Percentiles rank a stretch among this genome's conserved stretches.
Conservation (phyloP, 2,329 filamentous ascomycete genomes). For the Claviceps purpurea region DNA sequence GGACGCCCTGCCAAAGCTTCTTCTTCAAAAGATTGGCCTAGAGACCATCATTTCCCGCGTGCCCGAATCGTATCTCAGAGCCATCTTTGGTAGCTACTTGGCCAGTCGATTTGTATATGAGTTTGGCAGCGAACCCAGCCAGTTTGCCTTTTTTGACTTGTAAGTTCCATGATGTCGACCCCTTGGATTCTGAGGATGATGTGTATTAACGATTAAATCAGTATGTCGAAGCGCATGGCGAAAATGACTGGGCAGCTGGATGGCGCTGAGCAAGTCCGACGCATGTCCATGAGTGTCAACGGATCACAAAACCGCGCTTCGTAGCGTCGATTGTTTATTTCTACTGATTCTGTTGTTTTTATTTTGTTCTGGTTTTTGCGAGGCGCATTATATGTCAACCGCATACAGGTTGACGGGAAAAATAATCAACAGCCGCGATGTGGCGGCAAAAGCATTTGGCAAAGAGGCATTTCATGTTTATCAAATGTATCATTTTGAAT, state of each 20-base stretch:
- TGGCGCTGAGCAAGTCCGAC: slow-evolving; percentile 16
- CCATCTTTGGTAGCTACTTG: slow-evolving; percentile 92
- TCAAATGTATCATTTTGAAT: too few relatives aligned
- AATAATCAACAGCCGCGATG: background rate
- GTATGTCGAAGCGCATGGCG: slow-evolving; percentile 54
- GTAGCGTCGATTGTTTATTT: background rate
- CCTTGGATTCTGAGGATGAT: background rate
- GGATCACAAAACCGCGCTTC: background rate
- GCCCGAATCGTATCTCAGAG: slow-evolving; percentile 79
- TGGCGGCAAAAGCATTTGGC: background rate
- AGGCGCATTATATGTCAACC: background rate
- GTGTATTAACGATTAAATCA: slow-evolving; percentile 15
- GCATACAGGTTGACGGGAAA: background rate
- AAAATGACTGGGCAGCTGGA: slow-evolving; percentile 20
- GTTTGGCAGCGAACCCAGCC: slow-evolving; percentile 81
- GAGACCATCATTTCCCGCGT: slow-evolving; percentile 78
- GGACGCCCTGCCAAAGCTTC: slow-evolving; percentile 73
- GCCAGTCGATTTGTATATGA: slow-evolving; percentile 94
- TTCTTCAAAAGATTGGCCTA: slow-evolving; percentile 81
- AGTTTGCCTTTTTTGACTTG: slow-evolving; percentile 99
- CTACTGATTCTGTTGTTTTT: background rate
- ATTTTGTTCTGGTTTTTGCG: background rate
- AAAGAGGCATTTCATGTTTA: background rate
- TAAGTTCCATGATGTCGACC: slow-evolving; percentile 35
- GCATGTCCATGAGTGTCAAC: slow-evolving; percentile 12